These are phyloP conservation scores for Friedmanniomyces endolithicus DNA, from an alignment of 495 filamentous ascomycete genomes.

Conservation along the genomic window DNA sequence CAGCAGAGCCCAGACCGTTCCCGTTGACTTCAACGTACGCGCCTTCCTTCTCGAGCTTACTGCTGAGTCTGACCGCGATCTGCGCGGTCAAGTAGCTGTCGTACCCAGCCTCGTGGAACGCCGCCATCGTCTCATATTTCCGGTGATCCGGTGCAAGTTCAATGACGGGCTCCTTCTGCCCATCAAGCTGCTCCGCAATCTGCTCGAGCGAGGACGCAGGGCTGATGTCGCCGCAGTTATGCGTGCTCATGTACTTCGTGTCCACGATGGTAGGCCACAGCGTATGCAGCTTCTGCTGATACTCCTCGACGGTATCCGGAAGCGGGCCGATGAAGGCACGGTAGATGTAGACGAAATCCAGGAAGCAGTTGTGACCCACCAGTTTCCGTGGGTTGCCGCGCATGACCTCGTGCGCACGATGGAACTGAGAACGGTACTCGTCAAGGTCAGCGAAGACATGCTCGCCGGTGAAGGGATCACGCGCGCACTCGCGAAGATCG, in stretches of 20 bases:
- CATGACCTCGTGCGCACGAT: constrained; percentile 31
- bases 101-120: constrained; percentile 57
- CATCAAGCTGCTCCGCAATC: constrained; percentile 34
- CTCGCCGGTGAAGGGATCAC: constrained; percentile 18
- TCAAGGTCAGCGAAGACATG: constrained; percentile 23
- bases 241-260: constrained; percentile 63
- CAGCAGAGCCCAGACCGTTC: background rate
- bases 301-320: constrained; percentile 49
- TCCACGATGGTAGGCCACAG: constrained; percentile 62
- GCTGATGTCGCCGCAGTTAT: constrained; percentile 40
- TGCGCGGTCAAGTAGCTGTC: constrained; percentile 60
- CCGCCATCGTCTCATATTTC: constrained; percentile 36
- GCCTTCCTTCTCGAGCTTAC: constrained; percentile 36
- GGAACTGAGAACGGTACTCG: constrained; percentile 24
- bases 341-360: constrained; percentile 62
- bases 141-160: constrained; percentile 33
- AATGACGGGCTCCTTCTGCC: constrained; percentile 34
- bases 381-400: constrained; percentile 41
- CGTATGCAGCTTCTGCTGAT: constrained; percentile 39
- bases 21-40: constrained; percentile 9
- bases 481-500: constrained; percentile 32
- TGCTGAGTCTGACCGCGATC: constrained; percentile 49
- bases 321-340: constrained; percentile 54
- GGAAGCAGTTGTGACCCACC: constrained; percentile 68
- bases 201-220: constrained; percentile 40